A percentile compares a stretch with the other conserved stretches of the same genome.
Evolutionary conservation across 345 rosid genomes (phyloP).

Genomic region (Populus ilicifolia): DNA sequence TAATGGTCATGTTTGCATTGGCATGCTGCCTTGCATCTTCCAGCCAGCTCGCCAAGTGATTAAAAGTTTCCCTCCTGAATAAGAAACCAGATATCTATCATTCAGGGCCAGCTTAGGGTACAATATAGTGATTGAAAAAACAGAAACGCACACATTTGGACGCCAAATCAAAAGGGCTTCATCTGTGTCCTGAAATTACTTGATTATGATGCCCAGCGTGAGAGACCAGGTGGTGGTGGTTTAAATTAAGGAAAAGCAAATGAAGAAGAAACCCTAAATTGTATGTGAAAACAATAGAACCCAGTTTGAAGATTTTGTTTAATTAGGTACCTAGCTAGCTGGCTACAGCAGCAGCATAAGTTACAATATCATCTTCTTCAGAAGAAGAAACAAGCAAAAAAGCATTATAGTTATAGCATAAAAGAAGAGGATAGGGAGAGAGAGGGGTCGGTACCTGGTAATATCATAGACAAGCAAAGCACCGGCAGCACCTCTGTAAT

Average conservation of each 20-base stretch:
- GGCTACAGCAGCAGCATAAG: too few species aligned
- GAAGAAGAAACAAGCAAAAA: too few species aligned
- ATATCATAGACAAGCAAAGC: constrained; percentile 98
- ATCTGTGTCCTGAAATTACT: too few species aligned
- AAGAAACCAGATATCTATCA: neutral
- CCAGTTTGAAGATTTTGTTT: neutral
- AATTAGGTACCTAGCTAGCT: too few species aligned
- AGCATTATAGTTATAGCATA: too few species aligned
- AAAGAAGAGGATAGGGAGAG: too few species aligned
- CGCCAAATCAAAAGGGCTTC: neutral
- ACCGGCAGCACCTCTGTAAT: constrained; percentile 96
- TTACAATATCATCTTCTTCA: too few species aligned
- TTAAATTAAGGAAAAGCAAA: too few species aligned
- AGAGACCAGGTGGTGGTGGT: neutral
- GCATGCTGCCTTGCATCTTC: constrained; percentile 99
- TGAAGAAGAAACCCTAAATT: too few species aligned
- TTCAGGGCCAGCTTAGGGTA: neutral
- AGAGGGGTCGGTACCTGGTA: constrained; percentile 50
- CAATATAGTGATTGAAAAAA: neutral
- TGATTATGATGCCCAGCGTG: neutral
- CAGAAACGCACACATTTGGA: neutral
- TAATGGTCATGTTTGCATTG: constrained; percentile 93
- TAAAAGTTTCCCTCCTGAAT: constrained; percentile 87
- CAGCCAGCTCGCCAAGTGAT: constrained; percentile 94
- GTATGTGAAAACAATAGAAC: too few species aligned